Percentiles rank a stretch among this genome's conserved stretches.
Evolutionary conservation across 805 yeast genomes (phyloP).

Genomic region (Teunomyces stri): DNA sequence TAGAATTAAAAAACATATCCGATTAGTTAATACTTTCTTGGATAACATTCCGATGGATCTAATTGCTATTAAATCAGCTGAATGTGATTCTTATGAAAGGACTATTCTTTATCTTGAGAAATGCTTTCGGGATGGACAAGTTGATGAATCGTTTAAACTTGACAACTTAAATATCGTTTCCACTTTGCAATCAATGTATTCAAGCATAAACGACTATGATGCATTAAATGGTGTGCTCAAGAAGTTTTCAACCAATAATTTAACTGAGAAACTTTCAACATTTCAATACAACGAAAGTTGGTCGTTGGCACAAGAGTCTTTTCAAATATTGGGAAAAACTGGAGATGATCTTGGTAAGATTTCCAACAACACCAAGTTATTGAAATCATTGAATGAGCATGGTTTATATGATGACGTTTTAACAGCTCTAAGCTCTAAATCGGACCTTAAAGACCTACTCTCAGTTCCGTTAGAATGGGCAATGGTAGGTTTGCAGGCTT

Average conservation of each 20-base stretch:
- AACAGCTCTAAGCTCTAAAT: slow-evolving; percentile 42
- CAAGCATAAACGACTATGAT: slow-evolving; percentile 85
- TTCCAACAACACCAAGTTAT: slow-evolving; percentile 49
- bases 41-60: slow-evolving; percentile 60
- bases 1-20: slow-evolving; percentile 25
- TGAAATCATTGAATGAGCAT: slow-evolving; percentile 72
- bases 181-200: slow-evolving; percentile 75
- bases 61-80: slow-evolving; percentile 75
- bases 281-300: slow-evolving; percentile 84
- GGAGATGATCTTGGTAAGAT: slow-evolving; percentile 30
- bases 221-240: slow-evolving; percentile 83
- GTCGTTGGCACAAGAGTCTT: slow-evolving; percentile 83
- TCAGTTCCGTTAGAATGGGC: slow-evolving; percentile 55
- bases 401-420: slow-evolving; percentile 70
- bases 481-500: slow-evolving; percentile 69
- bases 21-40: slow-evolving; percentile 46
- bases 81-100: slow-evolving; percentile 82
- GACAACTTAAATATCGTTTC: slow-evolving; percentile 40
- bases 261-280: slow-evolving; percentile 74
- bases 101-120: slow-evolving; percentile 85
- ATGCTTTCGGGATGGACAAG: slow-evolving; percentile 47
- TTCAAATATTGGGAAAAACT: slow-evolving; percentile 56
- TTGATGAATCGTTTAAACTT: slow-evolving; percentile 21
- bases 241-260: slow-evolving; percentile 62
- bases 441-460: slow-evolving; percentile 17